phyloP scores from a whole-genome alignment of 176 grass and related monocot species.

The Eleusine indica region DNA sequence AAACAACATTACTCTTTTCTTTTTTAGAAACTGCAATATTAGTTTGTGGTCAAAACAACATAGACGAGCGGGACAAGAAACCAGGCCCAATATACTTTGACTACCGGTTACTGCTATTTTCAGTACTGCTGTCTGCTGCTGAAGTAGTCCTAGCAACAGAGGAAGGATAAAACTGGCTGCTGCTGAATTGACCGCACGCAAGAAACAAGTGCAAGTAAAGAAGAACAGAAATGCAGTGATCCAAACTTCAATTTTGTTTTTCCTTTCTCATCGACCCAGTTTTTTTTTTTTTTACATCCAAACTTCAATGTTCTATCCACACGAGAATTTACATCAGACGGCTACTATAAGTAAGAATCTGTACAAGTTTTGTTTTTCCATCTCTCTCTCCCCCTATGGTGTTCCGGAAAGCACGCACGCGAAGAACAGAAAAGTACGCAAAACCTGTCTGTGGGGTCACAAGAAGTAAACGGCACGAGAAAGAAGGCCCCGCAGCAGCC shows the following conservation, averaged over 20 bases:
- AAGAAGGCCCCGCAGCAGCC: neutral
- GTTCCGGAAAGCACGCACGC: neutral
- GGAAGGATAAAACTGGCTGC: neutral
- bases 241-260: neutral
- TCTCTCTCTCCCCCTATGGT: neutral
- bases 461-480: conserved; percentile 30
- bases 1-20: neutral
- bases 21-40: no score
- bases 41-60: conserved; percentile 20
- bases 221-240: neutral
- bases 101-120: neutral
- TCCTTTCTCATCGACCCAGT: neutral
- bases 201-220: neutral
- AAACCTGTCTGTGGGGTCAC: conserved; percentile 26
- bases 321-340: conserved; percentile 33
- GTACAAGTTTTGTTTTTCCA: conserved; percentile 29
- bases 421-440: conserved; percentile 7
- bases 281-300: neutral
- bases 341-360: conserved; percentile 41
- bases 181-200: conserved; percentile 10
- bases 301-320: conserved; percentile 32
- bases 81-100: neutral
- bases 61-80: neutral
- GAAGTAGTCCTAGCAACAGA: neutral
- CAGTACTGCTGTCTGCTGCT: neutral